These are phyloP conservation scores for Platanus orientalis DNA, from an alignment of 164 flowering plant species.

Conservation along the genomic window DNA sequence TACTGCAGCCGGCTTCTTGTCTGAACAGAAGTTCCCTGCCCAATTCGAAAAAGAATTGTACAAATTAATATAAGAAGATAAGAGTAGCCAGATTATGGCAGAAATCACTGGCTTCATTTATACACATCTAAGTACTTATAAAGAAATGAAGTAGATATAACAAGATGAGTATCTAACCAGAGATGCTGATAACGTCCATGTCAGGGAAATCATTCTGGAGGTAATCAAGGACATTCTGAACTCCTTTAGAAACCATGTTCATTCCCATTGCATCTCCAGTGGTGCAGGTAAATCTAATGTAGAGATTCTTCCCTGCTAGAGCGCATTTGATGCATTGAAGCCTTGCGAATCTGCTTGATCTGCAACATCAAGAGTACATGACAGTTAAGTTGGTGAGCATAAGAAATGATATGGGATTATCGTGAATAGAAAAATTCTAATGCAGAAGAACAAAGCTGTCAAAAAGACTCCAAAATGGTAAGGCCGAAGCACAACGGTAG, in stretches of 20 bases:
- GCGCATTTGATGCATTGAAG: constrained; percentile 69
- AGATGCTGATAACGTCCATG: constrained; percentile 82
- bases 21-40: constrained; percentile 75
- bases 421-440: too few species aligned
- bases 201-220: constrained; percentile 72
- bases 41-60: background rate
- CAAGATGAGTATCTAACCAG: constrained; percentile 40
- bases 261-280: constrained; percentile 98
- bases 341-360: constrained; percentile 85
- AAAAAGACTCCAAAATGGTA: too few species aligned
- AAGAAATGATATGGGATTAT: background rate
- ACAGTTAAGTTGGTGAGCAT: background rate
- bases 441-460: too few species aligned
- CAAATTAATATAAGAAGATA: too few species aligned
- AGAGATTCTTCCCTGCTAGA: constrained; percentile 71
- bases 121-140: too few species aligned
- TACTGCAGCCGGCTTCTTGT: constrained; percentile 83
- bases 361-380: constrained; percentile 23
- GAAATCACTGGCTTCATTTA: too few species aligned
- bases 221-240: constrained; percentile 78
- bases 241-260: constrained; percentile 96
- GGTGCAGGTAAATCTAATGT: constrained; percentile 67
- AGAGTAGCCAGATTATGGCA: too few species aligned
- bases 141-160: too few species aligned
- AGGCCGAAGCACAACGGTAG: too few species aligned